A percentile compares a stretch with the other conserved stretches of the same genome.
Evolutionary conservation across 139 green algal species (phyloP).

Genomic region (Chlamydomonas schloesseri): DNA sequence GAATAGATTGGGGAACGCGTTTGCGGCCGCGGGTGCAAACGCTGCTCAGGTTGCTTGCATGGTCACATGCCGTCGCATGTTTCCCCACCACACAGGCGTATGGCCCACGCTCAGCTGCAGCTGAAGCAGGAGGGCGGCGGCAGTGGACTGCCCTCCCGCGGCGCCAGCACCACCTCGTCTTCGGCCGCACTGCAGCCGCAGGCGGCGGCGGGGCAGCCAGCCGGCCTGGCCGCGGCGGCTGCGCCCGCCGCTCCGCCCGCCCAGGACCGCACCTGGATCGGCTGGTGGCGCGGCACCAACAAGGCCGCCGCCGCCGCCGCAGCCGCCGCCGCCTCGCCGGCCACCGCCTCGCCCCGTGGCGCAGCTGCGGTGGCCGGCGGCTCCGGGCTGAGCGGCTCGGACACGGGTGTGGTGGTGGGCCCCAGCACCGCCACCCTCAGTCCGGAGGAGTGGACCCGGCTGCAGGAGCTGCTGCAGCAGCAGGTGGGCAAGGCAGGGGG

Average conservation of each 20-base stretch:
- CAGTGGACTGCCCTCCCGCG: background rate
- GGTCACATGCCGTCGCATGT: no score
- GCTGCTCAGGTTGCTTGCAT: no score
- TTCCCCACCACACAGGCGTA: constrained; percentile 57
- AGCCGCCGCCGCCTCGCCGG: background rate
- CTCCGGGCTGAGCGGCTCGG: constrained; percentile 32
- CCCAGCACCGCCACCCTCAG: constrained; percentile 43
- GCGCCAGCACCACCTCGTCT: background rate
- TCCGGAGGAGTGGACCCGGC: constrained; percentile 77
- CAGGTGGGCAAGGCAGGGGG: constrained; percentile 57
- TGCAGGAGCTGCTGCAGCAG: constrained; percentile 80
- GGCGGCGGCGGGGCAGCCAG: background rate
- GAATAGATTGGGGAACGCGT: no score
- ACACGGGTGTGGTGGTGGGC: background rate
- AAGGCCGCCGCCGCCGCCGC: background rate
- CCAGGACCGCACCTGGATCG: constrained; percentile 53
- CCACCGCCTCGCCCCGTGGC: constrained; percentile 6
- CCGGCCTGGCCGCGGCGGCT: background rate
- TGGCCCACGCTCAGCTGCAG: constrained; percentile 76
- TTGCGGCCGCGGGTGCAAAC: no score
- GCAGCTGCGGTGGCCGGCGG: constrained; percentile 14
- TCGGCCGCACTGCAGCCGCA: background rate
- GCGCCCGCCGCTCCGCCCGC: no score
- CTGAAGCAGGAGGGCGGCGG: background rate
- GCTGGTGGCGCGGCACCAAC: constrained; percentile 58